A percentile compares a stretch with the other conserved stretches of the same genome.
Conservation (phyloP, 495 filamentous ascomycete genomes). For the Trichoderma asperelloides region DNA sequence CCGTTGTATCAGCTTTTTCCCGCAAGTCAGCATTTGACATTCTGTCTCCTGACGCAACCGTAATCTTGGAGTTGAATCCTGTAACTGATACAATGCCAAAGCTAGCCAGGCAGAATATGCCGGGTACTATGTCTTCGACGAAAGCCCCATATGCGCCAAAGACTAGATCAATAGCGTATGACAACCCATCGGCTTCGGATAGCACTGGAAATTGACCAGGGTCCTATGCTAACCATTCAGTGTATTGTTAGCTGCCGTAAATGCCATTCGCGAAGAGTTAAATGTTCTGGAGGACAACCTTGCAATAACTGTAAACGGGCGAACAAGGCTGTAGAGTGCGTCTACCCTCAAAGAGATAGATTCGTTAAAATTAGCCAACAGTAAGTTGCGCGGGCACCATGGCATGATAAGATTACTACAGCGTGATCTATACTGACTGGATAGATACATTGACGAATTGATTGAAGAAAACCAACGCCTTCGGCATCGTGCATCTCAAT, state of each 20-base stretch:
- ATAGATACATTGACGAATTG: not conserved
- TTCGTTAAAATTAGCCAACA: not conserved
- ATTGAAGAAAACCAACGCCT: not conserved
- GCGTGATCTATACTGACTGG: not conserved
- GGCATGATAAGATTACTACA: not conserved
- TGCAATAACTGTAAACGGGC: conserved; percentile 33
- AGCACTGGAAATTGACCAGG: not conserved
- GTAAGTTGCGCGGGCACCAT: not conserved
- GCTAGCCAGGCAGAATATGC: not conserved
- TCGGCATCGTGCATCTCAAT: not conserved
- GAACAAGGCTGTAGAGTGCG: conserved; percentile 31
- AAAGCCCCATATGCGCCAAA: not conserved
- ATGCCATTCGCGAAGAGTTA: conserved; percentile 40
- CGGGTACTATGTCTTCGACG: not conserved
- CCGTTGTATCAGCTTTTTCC: no score
- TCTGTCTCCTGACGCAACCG: not conserved
- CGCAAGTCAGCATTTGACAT: no score
- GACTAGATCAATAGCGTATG: not conserved
- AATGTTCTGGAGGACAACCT: conserved; percentile 35
- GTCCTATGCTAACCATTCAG: not conserved
- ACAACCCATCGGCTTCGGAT: not conserved
- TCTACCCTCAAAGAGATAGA: conserved; percentile 31
- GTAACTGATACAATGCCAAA: not conserved
- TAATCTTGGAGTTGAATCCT: not conserved
- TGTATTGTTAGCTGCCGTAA: conserved; percentile 27